These are phyloP conservation scores for Exophiala bonariae DNA, from an alignment of 2,329 filamentous ascomycete genomes.

Conservation along the genomic window DNA sequence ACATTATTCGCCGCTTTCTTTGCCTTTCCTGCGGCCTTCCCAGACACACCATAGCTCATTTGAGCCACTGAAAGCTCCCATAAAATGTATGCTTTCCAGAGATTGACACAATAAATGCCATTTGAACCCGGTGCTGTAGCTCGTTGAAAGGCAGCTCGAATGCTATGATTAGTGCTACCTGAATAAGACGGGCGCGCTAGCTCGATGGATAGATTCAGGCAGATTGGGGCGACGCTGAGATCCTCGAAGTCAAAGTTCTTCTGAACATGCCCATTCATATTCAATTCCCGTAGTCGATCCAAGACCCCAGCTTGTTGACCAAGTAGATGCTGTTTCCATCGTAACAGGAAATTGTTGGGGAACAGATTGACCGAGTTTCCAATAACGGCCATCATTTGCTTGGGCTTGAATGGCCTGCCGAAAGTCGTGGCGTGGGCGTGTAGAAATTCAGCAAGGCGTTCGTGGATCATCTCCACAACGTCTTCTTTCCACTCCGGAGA, in stretches of 20 bases:
- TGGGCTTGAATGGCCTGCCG: slow-evolving; percentile 64
- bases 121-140: slow-evolving; percentile 36
- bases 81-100: slow-evolving; percentile 55
- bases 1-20: slow-evolving; percentile 37
- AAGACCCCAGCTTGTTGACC: slow-evolving; percentile 71
- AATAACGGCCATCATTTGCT: slow-evolving; percentile 63
- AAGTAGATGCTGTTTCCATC: slow-evolving; percentile 71
- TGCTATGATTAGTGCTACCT: slow-evolving; percentile 52
- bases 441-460: slow-evolving; percentile 50
- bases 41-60: background rate
- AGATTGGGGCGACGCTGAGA: slow-evolving; percentile 29
- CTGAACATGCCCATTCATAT: slow-evolving; percentile 28
- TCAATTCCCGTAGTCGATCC: slow-evolving; percentile 70
- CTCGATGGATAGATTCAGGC: slow-evolving; percentile 59
- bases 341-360: slow-evolving; percentile 74
- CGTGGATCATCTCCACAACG: slow-evolving; percentile 13
- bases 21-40: background rate
- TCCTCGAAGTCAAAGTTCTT: slow-evolving; percentile 28
- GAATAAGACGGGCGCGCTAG: slow-evolving; percentile 44
- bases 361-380: slow-evolving; percentile 62
- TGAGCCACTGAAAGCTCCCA: slow-evolving; percentile 43
- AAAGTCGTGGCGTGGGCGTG: slow-evolving; percentile 63
- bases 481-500: background rate
- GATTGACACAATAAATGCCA: slow-evolving; percentile 40
- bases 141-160: slow-evolving; percentile 56